Evolutionary conservation across 2,329 filamentous ascomycete species (phyloP).

Genomic region (Talaromyces sp.): DNA sequence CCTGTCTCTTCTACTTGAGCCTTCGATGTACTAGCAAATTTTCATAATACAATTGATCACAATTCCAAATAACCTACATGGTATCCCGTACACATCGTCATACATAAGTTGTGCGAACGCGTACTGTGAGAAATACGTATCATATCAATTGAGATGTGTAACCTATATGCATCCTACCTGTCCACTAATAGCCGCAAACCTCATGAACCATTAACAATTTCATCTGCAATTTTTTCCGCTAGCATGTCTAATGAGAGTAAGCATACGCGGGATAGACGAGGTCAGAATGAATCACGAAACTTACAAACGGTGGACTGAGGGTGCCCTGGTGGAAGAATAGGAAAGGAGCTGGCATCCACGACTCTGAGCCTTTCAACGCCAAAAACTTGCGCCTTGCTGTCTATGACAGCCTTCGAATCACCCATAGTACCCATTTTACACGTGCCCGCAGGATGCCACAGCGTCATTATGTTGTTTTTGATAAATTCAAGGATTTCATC

Average conservation of each 20-base stretch:
- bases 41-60: not conserved
- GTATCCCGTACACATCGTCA: too few relatives aligned
- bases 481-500: conserved; percentile 36
- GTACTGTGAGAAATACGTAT: not conserved
- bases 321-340: not conserved
- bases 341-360: conserved; percentile 9
- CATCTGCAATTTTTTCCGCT: not conserved
- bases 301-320: not conserved
- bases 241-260: not conserved
- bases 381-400: conserved; percentile 9
- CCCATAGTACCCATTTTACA: conserved; percentile 9
- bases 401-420: conserved; percentile 11
- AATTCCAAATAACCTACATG: too few relatives aligned
- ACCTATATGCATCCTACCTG: too few relatives aligned
- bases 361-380: conserved; percentile 14
- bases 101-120: too few relatives aligned
- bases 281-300: not conserved
- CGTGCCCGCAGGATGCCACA: conserved; percentile 9
- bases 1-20: not conserved
- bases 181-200: not conserved
- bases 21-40: not conserved
- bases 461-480: conserved; percentile 1
- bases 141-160: too few relatives aligned
- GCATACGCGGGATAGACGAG: not conserved
- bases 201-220: not conserved